These are phyloP conservation scores for Patellaria atrata DNA, from an alignment of 495 filamentous ascomycete species.

Conservation along the genomic window DNA sequence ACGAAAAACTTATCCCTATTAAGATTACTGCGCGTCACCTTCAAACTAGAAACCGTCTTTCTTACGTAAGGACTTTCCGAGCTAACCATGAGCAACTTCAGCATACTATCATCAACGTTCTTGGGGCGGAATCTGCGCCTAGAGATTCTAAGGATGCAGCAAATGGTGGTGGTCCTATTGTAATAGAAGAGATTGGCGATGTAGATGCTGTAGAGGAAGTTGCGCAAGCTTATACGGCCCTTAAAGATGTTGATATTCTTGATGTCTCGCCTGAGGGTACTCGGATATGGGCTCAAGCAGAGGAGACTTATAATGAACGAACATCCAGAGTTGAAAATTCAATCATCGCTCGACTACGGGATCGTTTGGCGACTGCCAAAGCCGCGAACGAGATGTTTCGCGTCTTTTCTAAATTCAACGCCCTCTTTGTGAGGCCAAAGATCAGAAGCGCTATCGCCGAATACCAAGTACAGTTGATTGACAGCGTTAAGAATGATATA, in stretches of 20 bases:
- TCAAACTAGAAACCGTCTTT: conserved; percentile 74
- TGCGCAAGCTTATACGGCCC: conserved; percentile 75
- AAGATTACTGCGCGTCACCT: conserved; percentile 76
- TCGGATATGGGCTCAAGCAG: conserved; percentile 76
- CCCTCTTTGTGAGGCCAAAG: conserved; percentile 91
- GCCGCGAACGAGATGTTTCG: conserved; percentile 98
- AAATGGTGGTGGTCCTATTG: conserved; percentile 36
- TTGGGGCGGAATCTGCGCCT: conserved; percentile 47
- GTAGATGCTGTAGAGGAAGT: conserved; percentile 98
- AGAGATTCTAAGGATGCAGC: conserved; percentile 33
- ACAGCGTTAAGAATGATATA: conserved; percentile 93
- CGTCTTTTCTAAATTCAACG: conserved; percentile 99
- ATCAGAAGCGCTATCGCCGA: conserved; percentile 94
- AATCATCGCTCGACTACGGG: conserved; percentile 87
- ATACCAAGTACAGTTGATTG: conserved; percentile 93
- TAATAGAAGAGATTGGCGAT: conserved; percentile 89
- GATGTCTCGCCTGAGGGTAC: conserved; percentile 85
- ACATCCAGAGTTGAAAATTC: conserved; percentile 96
- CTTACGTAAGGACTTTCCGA: conserved; percentile 86
- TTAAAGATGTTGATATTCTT: conserved; percentile 88
- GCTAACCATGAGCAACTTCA: conserved; percentile 96
- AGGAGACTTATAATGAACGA: conserved; percentile 90
- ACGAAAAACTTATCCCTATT: conserved; percentile 96
- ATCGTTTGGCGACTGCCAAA: conserved; percentile 87
- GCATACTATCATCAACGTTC: conserved; percentile 84